phyloP scores from a whole-genome alignment of 176 grass and related monocot genomes.

The Elaeis guineensis region DNA sequence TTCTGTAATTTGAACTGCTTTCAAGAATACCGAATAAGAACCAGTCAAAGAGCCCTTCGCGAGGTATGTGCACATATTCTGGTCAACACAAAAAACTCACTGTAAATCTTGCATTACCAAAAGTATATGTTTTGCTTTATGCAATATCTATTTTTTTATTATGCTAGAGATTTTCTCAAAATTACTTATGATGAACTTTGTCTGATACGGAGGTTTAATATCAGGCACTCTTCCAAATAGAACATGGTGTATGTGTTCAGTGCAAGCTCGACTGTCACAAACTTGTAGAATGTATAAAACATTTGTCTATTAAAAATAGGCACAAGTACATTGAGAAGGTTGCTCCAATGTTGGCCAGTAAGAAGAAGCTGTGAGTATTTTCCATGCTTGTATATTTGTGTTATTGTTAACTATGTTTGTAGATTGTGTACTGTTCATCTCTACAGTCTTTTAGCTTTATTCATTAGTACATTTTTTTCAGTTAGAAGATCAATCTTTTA shows the following conservation, averaged over 20 bases:
- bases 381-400: not conserved
- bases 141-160: too few relatives aligned
- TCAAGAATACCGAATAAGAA: constrained; percentile 69
- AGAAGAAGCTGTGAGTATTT: constrained; percentile 64
- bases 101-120: too few relatives aligned
- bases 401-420: constrained; percentile 10
- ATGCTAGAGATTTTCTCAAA: not conserved
- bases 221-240: constrained; percentile 84
- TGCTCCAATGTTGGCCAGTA: constrained; percentile 76
- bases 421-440: not conserved
- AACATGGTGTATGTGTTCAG: constrained; percentile 55
- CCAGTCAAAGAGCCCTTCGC: constrained; percentile 56
- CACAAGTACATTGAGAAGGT: constrained; percentile 62
- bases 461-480: too few relatives aligned
- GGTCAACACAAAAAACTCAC: too few relatives aligned
- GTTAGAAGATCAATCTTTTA: too few relatives aligned
- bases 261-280: constrained; percentile 81
- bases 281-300: constrained; percentile 71
- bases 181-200: not conserved
- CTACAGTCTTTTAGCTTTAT: too few relatives aligned
- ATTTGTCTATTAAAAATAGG: constrained; percentile 36
- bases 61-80: constrained; percentile 36
- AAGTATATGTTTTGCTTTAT: too few relatives aligned
- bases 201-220: not conserved
- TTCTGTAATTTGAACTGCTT: constrained; percentile 81